Conservation (phyloP, 345 rosid species). For the Pistacia integerrima region DNA sequence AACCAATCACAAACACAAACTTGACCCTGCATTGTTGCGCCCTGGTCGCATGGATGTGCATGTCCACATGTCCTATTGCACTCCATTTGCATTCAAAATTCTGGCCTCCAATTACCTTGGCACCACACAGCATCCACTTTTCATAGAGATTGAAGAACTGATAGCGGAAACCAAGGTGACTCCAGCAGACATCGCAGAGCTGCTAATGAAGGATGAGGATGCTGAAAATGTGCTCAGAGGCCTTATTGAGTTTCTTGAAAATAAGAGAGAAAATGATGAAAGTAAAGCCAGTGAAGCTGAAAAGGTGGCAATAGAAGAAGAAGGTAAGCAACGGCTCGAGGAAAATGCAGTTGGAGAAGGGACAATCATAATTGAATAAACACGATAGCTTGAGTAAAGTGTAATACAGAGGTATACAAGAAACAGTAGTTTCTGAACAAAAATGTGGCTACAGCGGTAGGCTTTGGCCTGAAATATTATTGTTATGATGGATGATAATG, state of each 20-base stretch:
- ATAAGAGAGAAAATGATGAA: constrained; percentile 12
- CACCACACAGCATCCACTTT: constrained; percentile 15
- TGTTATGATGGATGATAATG: neutral
- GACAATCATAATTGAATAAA: neutral
- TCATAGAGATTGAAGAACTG: constrained; percentile 21
- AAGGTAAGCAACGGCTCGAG: neutral
- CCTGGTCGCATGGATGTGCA: constrained; percentile 32
- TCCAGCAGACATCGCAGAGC: constrained; percentile 33
- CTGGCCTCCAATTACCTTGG: constrained; percentile 24
- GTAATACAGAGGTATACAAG: neutral
- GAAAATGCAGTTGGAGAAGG: neutral
- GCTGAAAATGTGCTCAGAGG: constrained; percentile 20
- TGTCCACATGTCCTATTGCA: constrained; percentile 32
- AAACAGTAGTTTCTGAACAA: too few species aligned
- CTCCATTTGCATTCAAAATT: constrained; percentile 27
- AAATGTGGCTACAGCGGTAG: too few species aligned
- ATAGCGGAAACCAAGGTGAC: constrained; percentile 23
- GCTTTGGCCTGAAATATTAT: too few species aligned
- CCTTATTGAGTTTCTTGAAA: constrained; percentile 28
- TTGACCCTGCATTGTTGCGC: constrained; percentile 31
- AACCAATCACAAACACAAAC: constrained; percentile 33
- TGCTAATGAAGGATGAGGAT: constrained; percentile 26
- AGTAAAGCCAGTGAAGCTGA: neutral
- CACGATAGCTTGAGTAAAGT: neutral
- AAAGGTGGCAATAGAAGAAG: neutral